Percentiles rank a stretch among this genome's conserved stretches.
Evolutionary conservation across 2,329 filamentous ascomycete species (phyloP).

Genomic region (Fusarium compactum): DNA sequence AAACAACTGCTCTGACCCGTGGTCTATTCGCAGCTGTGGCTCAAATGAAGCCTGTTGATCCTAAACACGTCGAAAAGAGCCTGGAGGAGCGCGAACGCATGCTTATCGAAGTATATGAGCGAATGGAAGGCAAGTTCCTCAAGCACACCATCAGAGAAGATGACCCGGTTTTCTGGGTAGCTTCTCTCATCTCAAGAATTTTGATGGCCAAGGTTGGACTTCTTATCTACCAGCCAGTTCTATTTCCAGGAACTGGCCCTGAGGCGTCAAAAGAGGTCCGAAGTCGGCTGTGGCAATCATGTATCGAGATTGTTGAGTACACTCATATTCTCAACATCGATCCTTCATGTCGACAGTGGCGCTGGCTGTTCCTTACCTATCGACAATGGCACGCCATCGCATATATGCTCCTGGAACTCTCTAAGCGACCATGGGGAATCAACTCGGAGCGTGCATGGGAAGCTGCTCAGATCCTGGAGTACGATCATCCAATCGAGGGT

Average conservation of each 20-base stretch:
- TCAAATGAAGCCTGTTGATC: slow-evolving; percentile 34
- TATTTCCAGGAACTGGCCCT: slow-evolving; percentile 35
- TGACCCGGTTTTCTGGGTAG: slow-evolving; percentile 36
- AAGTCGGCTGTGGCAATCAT: slow-evolving; percentile 36
- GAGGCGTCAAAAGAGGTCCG: slow-evolving; percentile 32
- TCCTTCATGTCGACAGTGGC: slow-evolving; percentile 34
- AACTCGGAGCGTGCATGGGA: slow-evolving; percentile 40
- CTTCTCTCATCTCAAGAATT: slow-evolving; percentile 33
- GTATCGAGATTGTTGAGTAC: slow-evolving; percentile 41
- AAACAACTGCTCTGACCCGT: slow-evolving; percentile 30
- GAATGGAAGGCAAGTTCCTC: slow-evolving; percentile 38
- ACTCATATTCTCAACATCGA: slow-evolving; percentile 39
- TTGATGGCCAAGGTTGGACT: slow-evolving; percentile 40
- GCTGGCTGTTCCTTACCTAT: slow-evolving; percentile 36
- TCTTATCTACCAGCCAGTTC: slow-evolving; percentile 36
- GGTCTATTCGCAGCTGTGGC: slow-evolving; percentile 30
- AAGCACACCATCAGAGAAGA: slow-evolving; percentile 34
- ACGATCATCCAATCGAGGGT: slow-evolving; percentile 36
- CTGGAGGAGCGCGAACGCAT: slow-evolving; percentile 38
- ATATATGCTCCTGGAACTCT: slow-evolving; percentile 37
- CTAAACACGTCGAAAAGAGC: slow-evolving; percentile 30
- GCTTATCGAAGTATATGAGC: slow-evolving; percentile 39
- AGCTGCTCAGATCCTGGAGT: slow-evolving; percentile 38
- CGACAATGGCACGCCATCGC: slow-evolving; percentile 40
- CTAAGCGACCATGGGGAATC: slow-evolving; percentile 31